Evolutionary conservation across 1,284 basidiomycete species (phyloP), one percentile per base, ranked within the genome.

Genomic region (Ceratobasidium sp.): DNA sequence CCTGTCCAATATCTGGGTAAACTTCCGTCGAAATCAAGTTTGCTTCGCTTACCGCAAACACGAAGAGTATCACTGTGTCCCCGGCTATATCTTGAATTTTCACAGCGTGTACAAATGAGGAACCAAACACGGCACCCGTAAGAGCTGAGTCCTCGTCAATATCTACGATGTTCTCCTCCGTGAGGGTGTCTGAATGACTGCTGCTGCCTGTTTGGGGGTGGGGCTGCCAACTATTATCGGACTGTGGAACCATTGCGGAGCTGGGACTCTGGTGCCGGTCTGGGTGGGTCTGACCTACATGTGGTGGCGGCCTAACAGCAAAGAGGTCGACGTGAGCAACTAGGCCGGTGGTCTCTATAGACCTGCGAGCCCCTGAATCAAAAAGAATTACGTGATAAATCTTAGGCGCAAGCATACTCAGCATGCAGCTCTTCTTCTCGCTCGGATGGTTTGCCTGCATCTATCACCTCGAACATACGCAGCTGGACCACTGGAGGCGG

Each of bases 261-360:
- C 10, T 1, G 17, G 17, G n/a, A 7, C 29, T 10, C 2, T 10
- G 15, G 5, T 34, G 20, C 35, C 47, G 38, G 13, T 17, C 12
- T 8, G 29, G 8, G 13, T 20, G 22, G 15, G n/a, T 35, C 3
- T 1, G 42, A n/a, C 17, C 13, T n/a, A 25, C 31, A n/a, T 22
- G 5, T 29, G 75, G 74, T 34, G 74, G 55, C 3, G 75, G 74
- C 27, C 81, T 80, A 6, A 86, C 82, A 2, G 84, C 83, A 72
- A 87, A 88, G 25, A 89, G 79, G 77, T 89, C 87, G 47, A 87
- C 85, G 3, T 85, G 86, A 75, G 87, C 88, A 3, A 89, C 76
- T n/a, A 88, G 78, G 1, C 75, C 76, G n/a, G 72, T 73, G 49
- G 75, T 71, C 35, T 76, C 75, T 49, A 76, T 69, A 35, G 75